Conservation (phyloP, 257 asterid species). For the Osmanthus fragrans region DNA sequence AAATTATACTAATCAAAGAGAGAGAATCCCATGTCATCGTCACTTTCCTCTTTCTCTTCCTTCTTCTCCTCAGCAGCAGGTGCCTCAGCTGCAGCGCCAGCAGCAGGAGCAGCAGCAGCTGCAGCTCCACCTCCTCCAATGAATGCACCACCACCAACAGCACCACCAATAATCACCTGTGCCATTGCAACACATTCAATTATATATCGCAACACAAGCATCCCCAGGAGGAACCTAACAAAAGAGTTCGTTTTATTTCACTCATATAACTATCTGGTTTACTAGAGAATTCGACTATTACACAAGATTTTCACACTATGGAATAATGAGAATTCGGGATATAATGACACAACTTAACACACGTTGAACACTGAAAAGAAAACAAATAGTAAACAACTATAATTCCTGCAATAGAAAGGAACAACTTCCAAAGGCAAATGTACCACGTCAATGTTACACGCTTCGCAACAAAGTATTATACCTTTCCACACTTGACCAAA, state of each 20-base stretch:
- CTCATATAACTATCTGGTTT: no score
- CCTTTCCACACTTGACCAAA: not conserved
- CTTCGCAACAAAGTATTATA: not conserved
- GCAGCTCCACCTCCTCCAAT: constrained; percentile 52
- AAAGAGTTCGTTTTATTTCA: not conserved
- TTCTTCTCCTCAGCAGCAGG: constrained; percentile 65
- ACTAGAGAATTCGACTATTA: not conserved
- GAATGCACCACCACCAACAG: constrained; percentile 54
- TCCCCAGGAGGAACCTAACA: not conserved
- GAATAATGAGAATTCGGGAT: not conserved
- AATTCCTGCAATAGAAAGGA: not conserved
- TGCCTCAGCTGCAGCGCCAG: constrained; percentile 62
- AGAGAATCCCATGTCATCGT: constrained; percentile 66
- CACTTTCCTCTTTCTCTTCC: constrained; percentile 76
- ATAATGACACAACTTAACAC: not conserved
- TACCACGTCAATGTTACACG: not conserved
- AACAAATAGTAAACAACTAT: not conserved
- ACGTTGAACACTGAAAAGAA: not conserved
- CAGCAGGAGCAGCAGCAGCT: constrained; percentile 61
- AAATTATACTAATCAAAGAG: constrained; percentile 51
- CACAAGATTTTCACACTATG: not conserved
- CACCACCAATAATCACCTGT: constrained; percentile 76
- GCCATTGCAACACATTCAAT: not conserved
- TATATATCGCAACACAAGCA: not conserved
- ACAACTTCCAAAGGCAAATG: not conserved